Evolutionary conservation across 179 eudicot species (phyloP).

Genomic region (Gypsophila paniculata): DNA sequence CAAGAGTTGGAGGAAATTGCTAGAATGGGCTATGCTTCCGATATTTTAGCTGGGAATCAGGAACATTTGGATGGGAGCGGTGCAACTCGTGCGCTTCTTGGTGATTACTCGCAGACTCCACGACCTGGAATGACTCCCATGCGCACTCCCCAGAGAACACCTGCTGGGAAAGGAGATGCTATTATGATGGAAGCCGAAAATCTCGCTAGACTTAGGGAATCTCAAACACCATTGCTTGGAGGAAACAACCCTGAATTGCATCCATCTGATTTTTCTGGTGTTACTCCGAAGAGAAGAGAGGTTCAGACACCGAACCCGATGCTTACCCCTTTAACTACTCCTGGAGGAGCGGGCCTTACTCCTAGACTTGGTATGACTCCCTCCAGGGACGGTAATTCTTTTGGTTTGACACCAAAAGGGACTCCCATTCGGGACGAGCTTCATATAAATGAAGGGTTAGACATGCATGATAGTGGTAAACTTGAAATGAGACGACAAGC

Average conservation of each 20-base stretch:
- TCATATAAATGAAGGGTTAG: slow-evolving; percentile 84
- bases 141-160: slow-evolving; percentile 96
- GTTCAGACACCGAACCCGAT: slow-evolving; percentile 93
- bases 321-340: slow-evolving; percentile 85
- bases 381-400: slow-evolving; percentile 66
- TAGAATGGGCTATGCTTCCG: slow-evolving; percentile 79
- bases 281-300: slow-evolving; percentile 89
- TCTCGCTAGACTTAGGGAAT: slow-evolving; percentile 71
- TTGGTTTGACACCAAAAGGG: slow-evolving; percentile 85
- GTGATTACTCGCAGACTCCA: slow-evolving; percentile 91
- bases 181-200: slow-evolving; percentile 99
- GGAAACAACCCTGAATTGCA: slow-evolving; percentile 93
- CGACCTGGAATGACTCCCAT: slow-evolving; percentile 84
- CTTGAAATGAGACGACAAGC: slow-evolving; percentile 71
- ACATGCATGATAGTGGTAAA: slow-evolving; percentile 71
- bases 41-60: slow-evolving; percentile 66
- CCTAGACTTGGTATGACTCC: slow-evolving; percentile 93
- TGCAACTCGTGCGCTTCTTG: slow-evolving; percentile 91
- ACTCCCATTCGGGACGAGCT: slow-evolving; percentile 94
- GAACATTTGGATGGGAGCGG: slow-evolving; percentile 87
- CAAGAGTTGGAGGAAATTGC: slow-evolving; percentile 95
- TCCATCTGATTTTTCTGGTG: slow-evolving; percentile 98
- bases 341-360: slow-evolving; percentile 71
- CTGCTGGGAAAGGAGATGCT: slow-evolving; percentile 91
- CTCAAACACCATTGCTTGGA: slow-evolving; percentile 93